phyloP scores from a whole-genome alignment of 305 asterid genomes.

The Stenogyne calaminthoides region DNA sequence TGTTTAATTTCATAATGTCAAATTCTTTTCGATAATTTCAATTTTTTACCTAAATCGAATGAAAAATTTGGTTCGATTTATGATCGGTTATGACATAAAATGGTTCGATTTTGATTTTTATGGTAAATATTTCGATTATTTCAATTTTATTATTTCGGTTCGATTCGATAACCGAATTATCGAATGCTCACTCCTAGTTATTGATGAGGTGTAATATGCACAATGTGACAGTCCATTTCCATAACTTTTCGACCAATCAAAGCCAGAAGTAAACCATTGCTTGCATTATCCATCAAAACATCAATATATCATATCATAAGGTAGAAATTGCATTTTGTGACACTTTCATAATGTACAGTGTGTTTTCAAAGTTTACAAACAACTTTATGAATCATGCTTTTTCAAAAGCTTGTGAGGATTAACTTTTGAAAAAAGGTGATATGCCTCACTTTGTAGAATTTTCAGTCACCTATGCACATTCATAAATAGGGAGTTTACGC shows the following conservation, averaged over 20 bases:
- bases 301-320: conserved; percentile 17
- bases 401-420: not conserved
- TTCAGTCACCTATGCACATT: too few relatives aligned
- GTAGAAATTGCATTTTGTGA: not conserved
- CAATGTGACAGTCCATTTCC: not conserved
- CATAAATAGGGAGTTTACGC: too few relatives aligned
- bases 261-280: conserved; percentile 86
- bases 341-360: not conserved
- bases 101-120: too few relatives aligned
- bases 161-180: too few relatives aligned
- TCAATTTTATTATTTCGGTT: too few relatives aligned
- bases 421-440: not conserved
- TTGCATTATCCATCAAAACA: conserved; percentile 41
- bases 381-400: not conserved
- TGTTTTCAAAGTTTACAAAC: not conserved
- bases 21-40: too few relatives aligned
- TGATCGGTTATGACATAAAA: too few relatives aligned
- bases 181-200: too few relatives aligned
- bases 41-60: too few relatives aligned
- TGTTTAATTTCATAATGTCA: too few relatives aligned
- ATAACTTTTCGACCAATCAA: conserved; percentile 36
- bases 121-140: too few relatives aligned
- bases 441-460: not conserved
- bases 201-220: conserved; percentile 27
- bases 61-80: too few relatives aligned